These are phyloP conservation scores for Boletus eberwhitei DNA, from an alignment of 768 basidiomycete species.

Conservation along the genomic window DNA sequence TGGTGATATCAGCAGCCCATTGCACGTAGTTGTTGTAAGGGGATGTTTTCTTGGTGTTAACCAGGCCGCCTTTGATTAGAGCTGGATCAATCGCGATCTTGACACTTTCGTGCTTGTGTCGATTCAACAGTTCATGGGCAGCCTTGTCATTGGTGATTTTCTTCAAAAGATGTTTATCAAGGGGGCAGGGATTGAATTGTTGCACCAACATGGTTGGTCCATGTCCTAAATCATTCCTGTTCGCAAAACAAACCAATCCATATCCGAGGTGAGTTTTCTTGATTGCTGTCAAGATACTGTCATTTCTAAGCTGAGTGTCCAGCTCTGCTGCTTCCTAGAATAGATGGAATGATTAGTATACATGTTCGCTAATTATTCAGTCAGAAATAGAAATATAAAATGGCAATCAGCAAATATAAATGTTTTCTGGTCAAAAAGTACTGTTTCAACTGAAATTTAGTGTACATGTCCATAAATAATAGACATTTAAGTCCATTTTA, in stretches of 20 bases:
- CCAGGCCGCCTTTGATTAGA: no score
- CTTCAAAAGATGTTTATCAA: not conserved
- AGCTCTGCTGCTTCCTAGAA: not conserved
- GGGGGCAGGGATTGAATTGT: not conserved
- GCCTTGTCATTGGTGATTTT: not conserved
- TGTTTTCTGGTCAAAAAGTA: no score
- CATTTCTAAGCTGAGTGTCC: not conserved
- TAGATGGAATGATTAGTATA: no score
- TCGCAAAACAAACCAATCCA: not conserved
- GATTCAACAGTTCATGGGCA: not conserved
- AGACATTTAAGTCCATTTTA: no score
- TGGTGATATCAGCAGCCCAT: not conserved
- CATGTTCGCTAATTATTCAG: no score
- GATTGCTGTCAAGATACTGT: not conserved
- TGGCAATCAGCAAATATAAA: no score
- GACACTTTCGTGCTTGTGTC: not conserved
- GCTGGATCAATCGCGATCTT: not conserved
- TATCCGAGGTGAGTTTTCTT: not conserved
- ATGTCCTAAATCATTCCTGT: not conserved
- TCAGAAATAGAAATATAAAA: no score
- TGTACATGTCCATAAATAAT: not conserved
- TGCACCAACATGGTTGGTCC: not conserved
- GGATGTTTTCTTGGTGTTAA: no score
- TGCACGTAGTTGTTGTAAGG: not conserved
- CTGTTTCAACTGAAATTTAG: no score